These are phyloP conservation scores for Forsythia viridissima DNA, from an alignment of 257 asterid genomes.

Conservation along the genomic window DNA sequence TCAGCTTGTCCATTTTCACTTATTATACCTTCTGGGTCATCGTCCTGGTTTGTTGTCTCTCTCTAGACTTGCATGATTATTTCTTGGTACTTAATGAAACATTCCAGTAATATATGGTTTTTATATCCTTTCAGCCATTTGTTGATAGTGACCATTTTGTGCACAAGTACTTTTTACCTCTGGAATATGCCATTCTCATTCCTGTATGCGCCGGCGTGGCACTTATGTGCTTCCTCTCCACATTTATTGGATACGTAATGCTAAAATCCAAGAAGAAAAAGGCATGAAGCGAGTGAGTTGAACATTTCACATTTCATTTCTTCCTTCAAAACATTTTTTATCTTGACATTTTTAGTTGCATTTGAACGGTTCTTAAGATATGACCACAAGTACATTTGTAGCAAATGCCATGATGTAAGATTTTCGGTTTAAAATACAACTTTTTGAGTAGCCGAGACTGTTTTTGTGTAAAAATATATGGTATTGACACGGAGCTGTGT, in stretches of 20 bases:
- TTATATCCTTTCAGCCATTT: constrained; percentile 67
- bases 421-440: not conserved
- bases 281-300: constrained; percentile 41
- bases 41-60: constrained; percentile 60
- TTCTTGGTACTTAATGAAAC: not conserved
- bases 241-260: constrained; percentile 80
- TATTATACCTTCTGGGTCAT: constrained; percentile 92
- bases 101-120: not conserved
- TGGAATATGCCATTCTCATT: constrained; percentile 68
- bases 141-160: constrained; percentile 80
- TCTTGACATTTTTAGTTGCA: not conserved
- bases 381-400: not conserved
- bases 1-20: constrained; percentile 79
- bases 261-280: constrained; percentile 84
- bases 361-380: not conserved
- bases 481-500: too few relatives aligned
- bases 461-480: too few relatives aligned
- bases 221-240: constrained; percentile 63
- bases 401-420: not conserved
- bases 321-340: not conserved
- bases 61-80: not conserved
- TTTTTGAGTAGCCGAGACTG: too few relatives aligned
- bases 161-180: constrained; percentile 91
- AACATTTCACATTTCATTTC: not conserved
- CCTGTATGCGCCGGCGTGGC: constrained; percentile 67